Base-by-base conservation (phyloP, 495 filamentous ascomycete species). In the Aspergillus campestris region DNA sequence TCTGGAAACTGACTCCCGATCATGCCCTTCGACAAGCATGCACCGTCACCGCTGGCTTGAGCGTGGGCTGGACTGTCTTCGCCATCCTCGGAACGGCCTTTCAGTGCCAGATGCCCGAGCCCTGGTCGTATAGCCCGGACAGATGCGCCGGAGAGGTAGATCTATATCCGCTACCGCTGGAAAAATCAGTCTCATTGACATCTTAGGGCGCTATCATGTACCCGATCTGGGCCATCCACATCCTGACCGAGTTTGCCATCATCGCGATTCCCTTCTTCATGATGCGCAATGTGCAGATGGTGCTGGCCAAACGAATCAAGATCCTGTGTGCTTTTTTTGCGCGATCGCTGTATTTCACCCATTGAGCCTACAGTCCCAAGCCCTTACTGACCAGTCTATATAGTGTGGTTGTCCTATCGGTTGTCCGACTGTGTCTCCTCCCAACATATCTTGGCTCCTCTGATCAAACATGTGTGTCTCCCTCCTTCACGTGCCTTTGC, bases 241-340 rank as follows among this genome's bases (percentile, higher is more conserved):
- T 62, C 30, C 42, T 58, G 34, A 60, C 46, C 18, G 59, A 62
- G 13, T 40, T 52, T 8, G 35, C 55, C 15, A 47, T 60, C 29
- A 45, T 51, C 15, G 28, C 48, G 7, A 36, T 45, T 7, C 54
- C 57, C 0, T 56, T 60, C 42, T 44, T 56, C 31, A 60, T 62
- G 59, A 54, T 62, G 49, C 46, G 42, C 0, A 50, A 55, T 37
- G 57, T 62, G 8, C 57, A 58, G 34, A 52, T 60, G 48, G 43
- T 30, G n/a, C 37, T 11, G 36, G 8, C 38, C 24, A 58, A 50
- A 38, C 48, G 55, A 6, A n/a, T 58, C 0, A 53, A 56, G 42
- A 56, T 62, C 27, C 45, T 62, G 34, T 51, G 34, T 31, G 56
- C 57, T 1, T 62, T 62, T 33, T 48, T 41, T 13, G 38, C 48